These are phyloP conservation scores for Arachis hypogaea DNA, from an alignment of 306 rosid species.

Conservation along the genomic window DNA sequence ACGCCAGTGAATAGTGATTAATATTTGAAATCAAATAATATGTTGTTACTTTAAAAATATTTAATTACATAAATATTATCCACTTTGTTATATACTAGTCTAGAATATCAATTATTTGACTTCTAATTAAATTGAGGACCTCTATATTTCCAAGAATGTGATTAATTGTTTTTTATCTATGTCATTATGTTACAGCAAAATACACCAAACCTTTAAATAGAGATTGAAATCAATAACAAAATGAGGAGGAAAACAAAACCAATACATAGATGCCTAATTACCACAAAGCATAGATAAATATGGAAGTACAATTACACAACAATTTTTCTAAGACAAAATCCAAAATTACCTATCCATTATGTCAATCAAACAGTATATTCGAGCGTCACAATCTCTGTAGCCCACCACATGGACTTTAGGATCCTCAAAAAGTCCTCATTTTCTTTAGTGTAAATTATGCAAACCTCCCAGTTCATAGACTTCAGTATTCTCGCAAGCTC, in stretches of 20 bases:
- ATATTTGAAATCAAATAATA: conserved; percentile 11
- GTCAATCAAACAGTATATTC: conserved; percentile 51
- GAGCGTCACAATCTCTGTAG: conserved; percentile 63
- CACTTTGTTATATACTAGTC: conserved; percentile 3
- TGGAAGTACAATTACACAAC: neutral
- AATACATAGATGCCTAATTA: conserved; percentile 50
- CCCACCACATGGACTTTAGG: conserved; percentile 92
- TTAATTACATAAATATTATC: no score
- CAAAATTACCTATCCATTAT: no score
- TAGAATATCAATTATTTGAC: conserved; percentile 37
- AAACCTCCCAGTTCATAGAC: conserved; percentile 27
- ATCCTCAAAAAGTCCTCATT: conserved; percentile 76
- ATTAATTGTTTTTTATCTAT: conserved; percentile 36
- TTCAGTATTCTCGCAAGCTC: no score
- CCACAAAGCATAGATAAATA: conserved; percentile 49
- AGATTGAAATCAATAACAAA: conserved; percentile 47
- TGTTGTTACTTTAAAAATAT: no score
- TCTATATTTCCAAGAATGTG: conserved; percentile 50
- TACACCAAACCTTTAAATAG: conserved; percentile 35
- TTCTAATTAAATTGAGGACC: conserved; percentile 29
- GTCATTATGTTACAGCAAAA: conserved; percentile 38
- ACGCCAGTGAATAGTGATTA: neutral
- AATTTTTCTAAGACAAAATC: no score
- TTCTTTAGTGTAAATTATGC: conserved; percentile 75
- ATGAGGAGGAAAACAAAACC: neutral